These are phyloP conservation scores for Lolium rigidum DNA, from an alignment of 176 grass and related monocot genomes.

Conservation along the genomic window DNA sequence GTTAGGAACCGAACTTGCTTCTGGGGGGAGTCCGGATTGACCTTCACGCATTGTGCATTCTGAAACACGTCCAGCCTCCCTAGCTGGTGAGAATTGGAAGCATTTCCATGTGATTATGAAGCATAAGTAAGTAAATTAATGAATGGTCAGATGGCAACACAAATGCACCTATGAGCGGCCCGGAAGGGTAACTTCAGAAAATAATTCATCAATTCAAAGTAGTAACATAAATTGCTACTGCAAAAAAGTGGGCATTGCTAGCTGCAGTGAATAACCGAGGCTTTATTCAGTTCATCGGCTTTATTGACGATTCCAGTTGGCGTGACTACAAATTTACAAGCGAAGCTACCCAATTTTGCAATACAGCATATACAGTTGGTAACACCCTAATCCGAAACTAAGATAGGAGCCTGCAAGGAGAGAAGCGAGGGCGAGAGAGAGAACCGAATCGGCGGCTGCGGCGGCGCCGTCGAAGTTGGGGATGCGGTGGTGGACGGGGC, in stretches of 20 bases:
- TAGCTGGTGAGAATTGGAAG: conserved; percentile 49
- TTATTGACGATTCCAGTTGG: not conserved
- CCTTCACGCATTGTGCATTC: conserved; percentile 75
- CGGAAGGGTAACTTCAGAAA: not conserved
- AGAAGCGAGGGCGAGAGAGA: not conserved
- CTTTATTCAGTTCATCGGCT: too few relatives aligned
- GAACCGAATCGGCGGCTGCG: conserved; percentile 62
- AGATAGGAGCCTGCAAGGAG: not conserved
- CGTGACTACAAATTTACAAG: conserved; percentile 2
- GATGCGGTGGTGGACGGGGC: conserved; percentile 94
- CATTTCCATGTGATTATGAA: not conserved
- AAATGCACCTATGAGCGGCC: not conserved
- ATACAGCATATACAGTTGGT: not conserved
- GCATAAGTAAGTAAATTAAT: not conserved
- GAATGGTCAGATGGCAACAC: not conserved
- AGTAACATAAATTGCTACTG: not conserved
- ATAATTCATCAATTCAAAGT: not conserved
- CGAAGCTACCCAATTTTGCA: not conserved
- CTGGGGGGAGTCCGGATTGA: conserved; percentile 90
- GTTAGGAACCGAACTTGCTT: conserved; percentile 93
- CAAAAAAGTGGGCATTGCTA: too few relatives aligned
- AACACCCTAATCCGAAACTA: not conserved
- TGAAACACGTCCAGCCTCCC: conserved; percentile 67
- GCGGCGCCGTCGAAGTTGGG: conserved; percentile 85
- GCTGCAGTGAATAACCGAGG: not conserved